Evolutionary conservation across 2,329 filamentous ascomycete species (phyloP).

Genomic region (Myotisia sp.): DNA sequence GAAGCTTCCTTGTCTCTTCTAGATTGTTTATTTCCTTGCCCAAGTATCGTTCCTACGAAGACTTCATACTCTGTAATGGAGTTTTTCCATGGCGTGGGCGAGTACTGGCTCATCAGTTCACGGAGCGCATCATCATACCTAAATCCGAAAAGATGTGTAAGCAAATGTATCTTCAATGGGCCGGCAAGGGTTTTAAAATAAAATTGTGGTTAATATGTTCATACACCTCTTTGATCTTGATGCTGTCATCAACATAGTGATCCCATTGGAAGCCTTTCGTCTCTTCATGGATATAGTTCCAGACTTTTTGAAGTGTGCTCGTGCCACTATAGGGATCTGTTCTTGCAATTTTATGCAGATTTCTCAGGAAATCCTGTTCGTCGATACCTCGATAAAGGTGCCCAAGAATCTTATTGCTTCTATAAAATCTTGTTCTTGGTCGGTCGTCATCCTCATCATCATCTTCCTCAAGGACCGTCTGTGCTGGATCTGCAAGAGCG

Average conservation of each 20-base stretch:
- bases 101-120: conserved; percentile 15
- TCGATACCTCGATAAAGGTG: conserved; percentile 58
- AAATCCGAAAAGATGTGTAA: too few species aligned
- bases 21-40: conserved; percentile 14
- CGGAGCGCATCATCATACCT: conserved; percentile 13
- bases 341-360: conserved; percentile 29
- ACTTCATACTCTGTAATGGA: conserved; percentile 13
- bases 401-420: conserved; percentile 54
- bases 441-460: conserved; percentile 35
- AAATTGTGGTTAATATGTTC: neutral
- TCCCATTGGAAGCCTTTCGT: conserved; percentile 16
- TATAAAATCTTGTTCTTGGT: conserved; percentile 45
- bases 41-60: conserved; percentile 13
- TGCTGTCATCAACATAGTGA: conserved; percentile 12
- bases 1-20: conserved; percentile 15
- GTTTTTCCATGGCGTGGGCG: conserved; percentile 13
- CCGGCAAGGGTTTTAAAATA: neutral
- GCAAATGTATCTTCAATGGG: neutral
- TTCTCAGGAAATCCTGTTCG: conserved; percentile 50
- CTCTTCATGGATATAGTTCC: conserved; percentile 14
- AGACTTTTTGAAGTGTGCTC: conserved; percentile 16
- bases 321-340: conserved; percentile 1
- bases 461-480: conserved; percentile 32
- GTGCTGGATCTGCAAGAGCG: conserved; percentile 32
- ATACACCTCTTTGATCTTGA: conserved; percentile 15